Conservation (phyloP, 1,139 yeast genomes). For the Lodderomyces margitis region DNA sequence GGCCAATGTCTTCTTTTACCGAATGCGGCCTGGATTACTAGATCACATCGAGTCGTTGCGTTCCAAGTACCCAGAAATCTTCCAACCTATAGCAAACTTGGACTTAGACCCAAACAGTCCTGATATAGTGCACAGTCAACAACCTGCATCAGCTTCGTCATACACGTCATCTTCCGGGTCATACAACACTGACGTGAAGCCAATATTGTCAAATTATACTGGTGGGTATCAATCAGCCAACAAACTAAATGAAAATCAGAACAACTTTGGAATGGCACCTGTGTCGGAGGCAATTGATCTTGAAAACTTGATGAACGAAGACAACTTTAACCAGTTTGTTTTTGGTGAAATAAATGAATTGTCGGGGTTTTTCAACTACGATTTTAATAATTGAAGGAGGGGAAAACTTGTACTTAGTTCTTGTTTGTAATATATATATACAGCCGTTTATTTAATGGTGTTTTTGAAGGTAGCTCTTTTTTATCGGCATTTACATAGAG, state of each 20-base stretch:
- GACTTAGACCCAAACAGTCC: not conserved
- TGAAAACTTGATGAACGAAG: slow-evolving; percentile 9
- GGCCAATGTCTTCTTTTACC: slow-evolving; percentile 13
- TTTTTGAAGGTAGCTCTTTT: too few relatives aligned
- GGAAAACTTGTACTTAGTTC: not conserved
- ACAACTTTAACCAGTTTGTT: slow-evolving; percentile 10
- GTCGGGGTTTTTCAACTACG: slow-evolving; percentile 7
- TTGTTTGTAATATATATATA: not conserved
- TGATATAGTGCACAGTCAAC: not conserved
- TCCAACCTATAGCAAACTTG: not conserved
- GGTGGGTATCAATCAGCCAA: not conserved
- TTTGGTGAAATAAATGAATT: slow-evolving; percentile 13
- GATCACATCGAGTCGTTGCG: slow-evolving; percentile 20
- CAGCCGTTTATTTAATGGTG: too few relatives aligned
- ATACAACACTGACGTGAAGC: not conserved
- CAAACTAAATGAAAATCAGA: not conserved
- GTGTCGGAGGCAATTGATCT: slow-evolving; percentile 3
- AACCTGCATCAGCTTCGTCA: slow-evolving; percentile 1
- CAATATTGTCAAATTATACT: not conserved
- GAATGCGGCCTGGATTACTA: slow-evolving; percentile 16
- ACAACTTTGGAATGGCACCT: not conserved
- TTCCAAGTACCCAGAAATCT: slow-evolving; percentile 21
- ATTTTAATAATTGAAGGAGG: not conserved
- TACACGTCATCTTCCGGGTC: not conserved
- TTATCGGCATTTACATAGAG: too few relatives aligned